phyloP scores from a whole-genome alignment of 108 stramenopile genomes.

The Hondaea fermentalgiana region DNA sequence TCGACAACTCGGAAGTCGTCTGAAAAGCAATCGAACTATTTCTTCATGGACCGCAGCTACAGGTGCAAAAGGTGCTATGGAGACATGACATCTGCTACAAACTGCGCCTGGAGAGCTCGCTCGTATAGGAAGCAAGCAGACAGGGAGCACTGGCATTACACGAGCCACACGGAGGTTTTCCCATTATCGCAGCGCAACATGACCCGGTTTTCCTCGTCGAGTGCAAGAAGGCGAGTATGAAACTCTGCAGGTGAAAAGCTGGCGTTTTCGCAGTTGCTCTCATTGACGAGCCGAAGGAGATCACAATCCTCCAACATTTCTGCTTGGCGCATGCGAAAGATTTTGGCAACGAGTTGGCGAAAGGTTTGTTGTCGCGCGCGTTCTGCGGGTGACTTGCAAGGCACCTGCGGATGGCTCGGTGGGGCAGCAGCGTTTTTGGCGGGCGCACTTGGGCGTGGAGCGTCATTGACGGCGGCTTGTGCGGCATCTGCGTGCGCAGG shows the following conservation, averaged over 20 bases:
- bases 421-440: neutral
- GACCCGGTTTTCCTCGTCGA: neutral
- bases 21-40: too few relatives aligned
- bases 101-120: too few relatives aligned
- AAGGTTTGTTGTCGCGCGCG: neutral
- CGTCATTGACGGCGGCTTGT: too few relatives aligned
- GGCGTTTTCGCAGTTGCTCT: neutral
- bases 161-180: neutral
- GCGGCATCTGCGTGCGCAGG: neutral
- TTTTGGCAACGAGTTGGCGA: neutral
- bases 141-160: neutral
- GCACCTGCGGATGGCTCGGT: neutral
- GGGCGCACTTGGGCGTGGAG: too few relatives aligned
- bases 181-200: neutral
- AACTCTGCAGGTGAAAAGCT: neutral
- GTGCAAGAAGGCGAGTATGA: neutral
- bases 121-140: too few relatives aligned
- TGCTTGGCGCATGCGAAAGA: neutral
- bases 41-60: too few relatives aligned
- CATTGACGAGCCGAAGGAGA: neutral
- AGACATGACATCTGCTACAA: too few relatives aligned
- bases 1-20: too few relatives aligned
- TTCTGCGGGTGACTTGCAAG: neutral
- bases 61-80: too few relatives aligned
- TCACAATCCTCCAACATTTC: neutral